Evolutionary conservation across 495 filamentous ascomycete genomes (phyloP), one percentile per base, ranked within the genome.

Genomic region (Penicillium parvum): DNA sequence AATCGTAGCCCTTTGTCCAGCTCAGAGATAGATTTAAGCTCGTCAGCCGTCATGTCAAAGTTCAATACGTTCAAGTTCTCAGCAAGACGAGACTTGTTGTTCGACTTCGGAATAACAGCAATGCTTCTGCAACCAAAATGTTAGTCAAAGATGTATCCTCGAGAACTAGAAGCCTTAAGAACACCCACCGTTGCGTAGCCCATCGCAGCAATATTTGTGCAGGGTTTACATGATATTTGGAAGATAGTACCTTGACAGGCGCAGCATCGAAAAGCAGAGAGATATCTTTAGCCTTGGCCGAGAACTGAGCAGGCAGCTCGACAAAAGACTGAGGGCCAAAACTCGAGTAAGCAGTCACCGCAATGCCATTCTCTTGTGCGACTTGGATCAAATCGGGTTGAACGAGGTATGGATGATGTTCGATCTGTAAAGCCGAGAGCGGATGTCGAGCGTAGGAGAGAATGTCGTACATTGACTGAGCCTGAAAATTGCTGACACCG

Each of bases 381-480:
- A 85, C 79, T 50, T 80, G 68, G 42, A 95, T 56, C 21, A 96
- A 78, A 35, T 79, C 75, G 47, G 68, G 63, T 75, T 95, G 90
- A 21, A 82, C 78, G 40, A 95, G 80, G 78, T 88, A 95, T 7
- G 90, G 90, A 72, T 96, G 90, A 69, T 94, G 90, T 74, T 95
- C 90, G 68, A 96, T 85, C 74, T 96, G 90, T 28, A 95, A 81
- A 19, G 82, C 81, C 11, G 86, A 81, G 7, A 86, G 86, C 20
- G 68, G 74, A 63, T 88, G 79, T 47, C 76, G 77, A 27, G 87
- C 87, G 65, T 92, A 90, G 37, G 83, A 78, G 53, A 92, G 73
- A 44, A 95, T 68, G 61, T 95, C 90, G 56, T 88, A 78, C 52
- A 96, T 63, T 37, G 90, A 71, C 53, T 83, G 74, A 27, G 77